phyloP scores from a whole-genome alignment of 805 yeast species.

The Maudiozyma pseudohumilis region DNA sequence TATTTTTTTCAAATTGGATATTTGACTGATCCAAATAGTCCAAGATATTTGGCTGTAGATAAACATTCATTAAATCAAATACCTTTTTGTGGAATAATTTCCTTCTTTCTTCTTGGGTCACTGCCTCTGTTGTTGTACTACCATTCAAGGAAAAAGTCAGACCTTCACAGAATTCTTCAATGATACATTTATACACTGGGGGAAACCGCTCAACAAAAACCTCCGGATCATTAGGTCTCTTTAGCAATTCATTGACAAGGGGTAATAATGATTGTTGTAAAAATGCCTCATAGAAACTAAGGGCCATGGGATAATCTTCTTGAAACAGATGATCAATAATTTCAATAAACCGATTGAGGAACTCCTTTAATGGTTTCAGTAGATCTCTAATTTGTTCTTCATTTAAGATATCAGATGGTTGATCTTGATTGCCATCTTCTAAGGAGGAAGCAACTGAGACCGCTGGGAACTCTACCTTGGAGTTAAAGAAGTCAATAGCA shows the following conservation, averaged over 20 bases:
- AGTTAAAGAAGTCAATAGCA: slow-evolving; percentile 33
- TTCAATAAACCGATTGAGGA: slow-evolving; percentile 29
- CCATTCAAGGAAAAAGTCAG: slow-evolving; percentile 32
- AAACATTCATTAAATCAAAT: slow-evolving; percentile 30
- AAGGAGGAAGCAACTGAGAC: slow-evolving; percentile 10
- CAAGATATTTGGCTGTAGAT: slow-evolving; percentile 29
- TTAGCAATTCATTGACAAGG: slow-evolving; percentile 20
- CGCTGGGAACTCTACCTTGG: slow-evolving; percentile 25
- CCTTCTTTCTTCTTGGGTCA: neutral
- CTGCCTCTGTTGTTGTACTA: slow-evolving; percentile 4
- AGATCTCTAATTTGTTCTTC: slow-evolving; percentile 17
- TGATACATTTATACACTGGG: slow-evolving; percentile 22
- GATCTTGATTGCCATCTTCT: neutral
- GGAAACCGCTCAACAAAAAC: slow-evolving; percentile 26
- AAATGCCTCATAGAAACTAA: slow-evolving; percentile 31
- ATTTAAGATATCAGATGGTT: slow-evolving; percentile 2
- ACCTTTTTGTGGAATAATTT: slow-evolving; percentile 19
- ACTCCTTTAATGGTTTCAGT: slow-evolving; percentile 19
- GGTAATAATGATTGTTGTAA: slow-evolving; percentile 30
- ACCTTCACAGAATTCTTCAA: slow-evolving; percentile 27
- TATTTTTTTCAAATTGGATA: slow-evolving; percentile 21
- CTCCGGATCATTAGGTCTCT: slow-evolving; percentile 2
- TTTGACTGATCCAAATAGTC: slow-evolving; percentile 28
- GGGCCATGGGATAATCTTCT: slow-evolving; percentile 32
- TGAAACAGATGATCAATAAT: slow-evolving; percentile 33